Conservation (phyloP, 2,329 filamentous ascomycete genomes). For the Aspergillus pseudonomiae region DNA sequence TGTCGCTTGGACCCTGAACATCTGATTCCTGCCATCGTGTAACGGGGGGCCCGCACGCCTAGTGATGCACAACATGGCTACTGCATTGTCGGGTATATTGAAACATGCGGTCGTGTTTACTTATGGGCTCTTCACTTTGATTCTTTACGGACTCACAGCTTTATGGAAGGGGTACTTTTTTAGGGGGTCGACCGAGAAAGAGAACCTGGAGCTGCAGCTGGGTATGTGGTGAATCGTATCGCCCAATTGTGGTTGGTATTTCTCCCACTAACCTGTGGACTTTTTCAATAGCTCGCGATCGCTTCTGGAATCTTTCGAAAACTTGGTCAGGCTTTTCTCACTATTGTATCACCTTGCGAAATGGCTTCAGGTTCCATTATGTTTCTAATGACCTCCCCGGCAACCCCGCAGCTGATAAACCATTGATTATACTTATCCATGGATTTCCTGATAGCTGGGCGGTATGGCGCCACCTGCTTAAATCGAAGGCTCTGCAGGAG, state of each 20-base stretch:
- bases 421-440: constrained; percentile 59
- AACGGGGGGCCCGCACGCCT: neutral
- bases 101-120: constrained; percentile 23
- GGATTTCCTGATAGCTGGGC: constrained; percentile 63
- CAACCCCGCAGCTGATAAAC: constrained; percentile 27
- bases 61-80: constrained; percentile 25
- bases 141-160: constrained; percentile 35
- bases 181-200: constrained; percentile 40
- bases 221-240: constrained; percentile 30
- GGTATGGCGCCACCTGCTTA: constrained; percentile 56
- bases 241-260: neutral
- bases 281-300: constrained; percentile 48
- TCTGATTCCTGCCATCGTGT: neutral
- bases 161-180: constrained; percentile 42
- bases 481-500: constrained; percentile 40
- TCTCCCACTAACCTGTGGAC: neutral
- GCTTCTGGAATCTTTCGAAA: constrained; percentile 58
- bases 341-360: constrained; percentile 53
- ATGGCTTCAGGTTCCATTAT: constrained; percentile 59
- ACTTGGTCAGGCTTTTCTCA: constrained; percentile 53
- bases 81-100: constrained; percentile 21
- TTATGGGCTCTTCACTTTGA: constrained; percentile 42
- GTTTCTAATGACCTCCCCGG: constrained; percentile 45
- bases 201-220: constrained; percentile 43
- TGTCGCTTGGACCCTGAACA: neutral